These are phyloP conservation scores for Teunomyces barrocoloradensis DNA, from an alignment of 805 yeast genomes.

Conservation along the genomic window DNA sequence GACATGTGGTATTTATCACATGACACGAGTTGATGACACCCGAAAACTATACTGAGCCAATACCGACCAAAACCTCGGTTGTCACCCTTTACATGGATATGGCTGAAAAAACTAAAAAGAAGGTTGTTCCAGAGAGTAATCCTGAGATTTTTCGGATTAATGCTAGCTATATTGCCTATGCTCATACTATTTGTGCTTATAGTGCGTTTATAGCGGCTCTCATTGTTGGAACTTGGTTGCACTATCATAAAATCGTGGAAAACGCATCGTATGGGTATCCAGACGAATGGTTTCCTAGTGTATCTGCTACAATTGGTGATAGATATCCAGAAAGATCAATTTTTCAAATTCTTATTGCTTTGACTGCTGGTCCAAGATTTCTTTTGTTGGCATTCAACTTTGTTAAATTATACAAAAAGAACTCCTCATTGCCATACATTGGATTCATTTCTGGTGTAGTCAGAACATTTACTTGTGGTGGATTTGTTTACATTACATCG, in stretches of 20 bases:
- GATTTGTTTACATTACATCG: slow-evolving; percentile 97
- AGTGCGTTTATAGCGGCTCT: slow-evolving; percentile 77
- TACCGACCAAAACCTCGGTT: background rate
- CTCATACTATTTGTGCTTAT: slow-evolving; percentile 71
- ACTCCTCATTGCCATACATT: slow-evolving; percentile 36
- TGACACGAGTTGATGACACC: background rate
- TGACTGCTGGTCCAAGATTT: slow-evolving; percentile 92
- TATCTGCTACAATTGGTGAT: slow-evolving; percentile 95
- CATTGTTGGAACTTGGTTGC: slow-evolving; percentile 69
- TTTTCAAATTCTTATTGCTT: slow-evolving; percentile 87
- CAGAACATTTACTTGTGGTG: slow-evolving; percentile 96
- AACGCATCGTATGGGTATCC: slow-evolving; percentile 90
- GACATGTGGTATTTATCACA: background rate
- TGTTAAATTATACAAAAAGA: slow-evolving; percentile 41
- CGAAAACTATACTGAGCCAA: background rate
- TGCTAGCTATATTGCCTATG: slow-evolving; percentile 64
- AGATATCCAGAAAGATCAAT: slow-evolving; percentile 93
- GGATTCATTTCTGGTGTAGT: slow-evolving; percentile 64
- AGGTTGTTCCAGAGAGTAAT: background rate
- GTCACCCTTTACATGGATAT: background rate
- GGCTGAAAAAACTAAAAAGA: background rate
- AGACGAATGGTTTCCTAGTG: slow-evolving; percentile 98
- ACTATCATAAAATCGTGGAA: slow-evolving; percentile 82
- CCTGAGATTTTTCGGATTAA: slow-evolving; percentile 37
- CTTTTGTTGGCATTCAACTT: slow-evolving; percentile 54